phyloP scores from a whole-genome alignment of 139 green algal genomes.

The Eudorina sp. region DNA sequence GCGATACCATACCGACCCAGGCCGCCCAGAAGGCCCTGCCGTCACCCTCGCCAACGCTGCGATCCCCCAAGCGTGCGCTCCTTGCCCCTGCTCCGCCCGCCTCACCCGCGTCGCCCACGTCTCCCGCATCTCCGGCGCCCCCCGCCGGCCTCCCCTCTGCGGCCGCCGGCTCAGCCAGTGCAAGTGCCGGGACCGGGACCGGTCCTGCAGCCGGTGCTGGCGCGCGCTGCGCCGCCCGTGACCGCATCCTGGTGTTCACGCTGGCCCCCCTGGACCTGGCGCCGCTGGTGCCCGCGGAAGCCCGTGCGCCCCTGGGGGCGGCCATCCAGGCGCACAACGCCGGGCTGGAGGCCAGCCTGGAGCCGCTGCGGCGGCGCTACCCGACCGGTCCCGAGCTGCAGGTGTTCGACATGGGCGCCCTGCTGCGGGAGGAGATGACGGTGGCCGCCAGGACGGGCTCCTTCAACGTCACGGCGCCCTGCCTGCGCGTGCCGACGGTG shows the following conservation, averaged over 20 bases:
- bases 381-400: not conserved
- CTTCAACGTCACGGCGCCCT: not conserved
- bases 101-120: too few relatives aligned
- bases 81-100: too few relatives aligned
- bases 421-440: not conserved
- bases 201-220: too few relatives aligned
- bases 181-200: too few relatives aligned
- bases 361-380: constrained; percentile 19
- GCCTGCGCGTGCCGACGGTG: not conserved
- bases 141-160: too few relatives aligned
- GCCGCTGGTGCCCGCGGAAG: not conserved
- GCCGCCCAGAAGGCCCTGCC: too few relatives aligned
- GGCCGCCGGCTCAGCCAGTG: too few relatives aligned
- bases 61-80: too few relatives aligned
- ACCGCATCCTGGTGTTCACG: constrained; percentile 1
- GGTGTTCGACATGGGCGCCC: constrained; percentile 4
- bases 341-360: not conserved
- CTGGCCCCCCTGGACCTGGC: not conserved
- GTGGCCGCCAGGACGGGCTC: too few relatives aligned
- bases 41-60: too few relatives aligned
- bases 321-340: not conserved
- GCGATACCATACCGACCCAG: too few relatives aligned
- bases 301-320: not conserved
- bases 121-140: too few relatives aligned
- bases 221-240: not conserved